Conservation (phyloP, 2,329 filamentous ascomycete genomes). For the Pseudogymnoascus pannorum region DNA sequence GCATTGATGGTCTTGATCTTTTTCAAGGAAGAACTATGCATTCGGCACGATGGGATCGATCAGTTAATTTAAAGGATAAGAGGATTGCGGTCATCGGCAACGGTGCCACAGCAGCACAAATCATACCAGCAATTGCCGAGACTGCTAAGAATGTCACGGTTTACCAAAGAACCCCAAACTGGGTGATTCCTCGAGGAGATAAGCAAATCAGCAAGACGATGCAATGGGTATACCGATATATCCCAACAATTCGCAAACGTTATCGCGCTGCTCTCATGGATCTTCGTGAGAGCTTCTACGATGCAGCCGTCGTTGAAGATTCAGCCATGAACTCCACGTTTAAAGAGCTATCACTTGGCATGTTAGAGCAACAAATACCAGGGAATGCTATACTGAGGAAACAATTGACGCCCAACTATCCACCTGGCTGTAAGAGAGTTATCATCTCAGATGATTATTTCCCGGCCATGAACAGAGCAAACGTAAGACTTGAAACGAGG, state of each 20-base stretch:
- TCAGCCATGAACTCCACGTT: constrained; percentile 28
- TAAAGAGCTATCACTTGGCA: constrained; percentile 23
- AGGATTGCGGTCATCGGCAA: constrained; percentile 50
- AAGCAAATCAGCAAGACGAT: constrained; percentile 32
- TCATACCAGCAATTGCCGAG: constrained; percentile 48
- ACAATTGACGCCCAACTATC: constrained; percentile 45
- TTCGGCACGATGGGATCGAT: constrained; percentile 51
- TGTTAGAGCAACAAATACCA: constrained; percentile 40
- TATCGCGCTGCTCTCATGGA: constrained; percentile 47
- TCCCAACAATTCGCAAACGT: constrained; percentile 44
- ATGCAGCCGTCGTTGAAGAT: constrained; percentile 21
- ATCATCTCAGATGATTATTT: constrained; percentile 51
- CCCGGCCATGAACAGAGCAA: constrained; percentile 38
- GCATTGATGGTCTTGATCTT: constrained; percentile 19
- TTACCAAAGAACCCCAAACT: constrained; percentile 52
- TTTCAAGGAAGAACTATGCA: constrained; percentile 31
- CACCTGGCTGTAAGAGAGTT: constrained; percentile 46
- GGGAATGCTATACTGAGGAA: constrained; percentile 41
- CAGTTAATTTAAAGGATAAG: constrained; percentile 39
- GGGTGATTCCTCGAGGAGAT: constrained; percentile 48
- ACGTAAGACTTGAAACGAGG: constrained; percentile 45
- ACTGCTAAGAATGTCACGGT: constrained; percentile 42
- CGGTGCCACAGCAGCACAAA: constrained; percentile 49
- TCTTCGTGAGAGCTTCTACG: constrained; percentile 41
- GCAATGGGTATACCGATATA: constrained; percentile 28